These are phyloP conservation scores for Ajuga reptans DNA, from an alignment of 305 asterid species.

Conservation along the genomic window DNA sequence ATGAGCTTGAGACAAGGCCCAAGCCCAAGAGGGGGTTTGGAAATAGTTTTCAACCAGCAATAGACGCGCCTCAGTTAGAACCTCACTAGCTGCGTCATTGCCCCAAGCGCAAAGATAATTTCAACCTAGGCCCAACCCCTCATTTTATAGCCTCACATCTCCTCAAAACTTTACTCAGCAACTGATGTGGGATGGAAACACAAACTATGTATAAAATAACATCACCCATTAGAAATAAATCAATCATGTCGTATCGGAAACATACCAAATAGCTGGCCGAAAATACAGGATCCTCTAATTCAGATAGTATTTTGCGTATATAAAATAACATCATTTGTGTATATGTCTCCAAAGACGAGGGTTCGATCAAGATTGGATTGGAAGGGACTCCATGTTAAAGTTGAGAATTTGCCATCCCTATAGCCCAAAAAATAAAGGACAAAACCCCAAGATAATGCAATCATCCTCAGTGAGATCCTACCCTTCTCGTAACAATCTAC, in stretches of 20 bases:
- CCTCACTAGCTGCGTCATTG: slow-evolving; percentile 65
- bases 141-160: neutral
- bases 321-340: neutral
- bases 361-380: neutral
- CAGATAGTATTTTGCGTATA: neutral
- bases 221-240: too few relatives aligned
- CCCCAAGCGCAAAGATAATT: slow-evolving; percentile 45
- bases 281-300: neutral
- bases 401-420: neutral
- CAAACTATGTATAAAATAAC: too few relatives aligned
- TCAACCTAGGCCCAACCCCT: neutral
- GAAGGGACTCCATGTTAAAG: neutral
- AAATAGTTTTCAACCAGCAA: slow-evolving; percentile 59
- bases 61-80: slow-evolving; percentile 62
- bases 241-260: too few relatives aligned
- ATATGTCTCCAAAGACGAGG: neutral
- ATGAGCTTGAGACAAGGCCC: slow-evolving; percentile 25
- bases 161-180: neutral
- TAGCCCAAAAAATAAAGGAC: neutral
- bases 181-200: neutral
- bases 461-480: neutral
- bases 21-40: slow-evolving; percentile 32
- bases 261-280: neutral
- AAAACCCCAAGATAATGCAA: neutral
- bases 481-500: neutral